phyloP scores from a whole-genome alignment of 169 alveolate genomes.

The Cryptosporidium parvum region DNA sequence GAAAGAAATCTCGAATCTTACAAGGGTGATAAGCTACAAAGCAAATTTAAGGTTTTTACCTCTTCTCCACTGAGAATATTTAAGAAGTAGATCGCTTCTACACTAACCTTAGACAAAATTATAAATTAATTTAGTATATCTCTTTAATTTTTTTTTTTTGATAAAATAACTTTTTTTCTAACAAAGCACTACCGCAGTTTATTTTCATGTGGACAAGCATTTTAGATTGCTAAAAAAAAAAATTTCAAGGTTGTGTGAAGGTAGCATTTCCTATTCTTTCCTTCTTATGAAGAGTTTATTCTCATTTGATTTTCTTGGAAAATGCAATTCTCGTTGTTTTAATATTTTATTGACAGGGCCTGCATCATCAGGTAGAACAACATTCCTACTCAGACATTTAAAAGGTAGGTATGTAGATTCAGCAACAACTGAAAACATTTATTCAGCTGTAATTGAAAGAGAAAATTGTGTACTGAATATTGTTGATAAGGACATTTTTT shows the following conservation, averaged over 20 bases:
- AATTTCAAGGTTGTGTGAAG: neutral
- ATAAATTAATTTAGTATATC: neutral
- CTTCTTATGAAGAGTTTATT: neutral
- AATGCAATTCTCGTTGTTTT: constrained; percentile 25
- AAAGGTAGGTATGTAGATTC: constrained; percentile 72
- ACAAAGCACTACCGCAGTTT: neutral
- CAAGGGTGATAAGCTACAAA: neutral
- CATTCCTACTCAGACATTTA: constrained; percentile 35
- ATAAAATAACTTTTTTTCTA: neutral
- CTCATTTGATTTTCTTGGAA: constrained; percentile 7
- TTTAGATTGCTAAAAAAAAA: neutral
- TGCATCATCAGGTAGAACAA: constrained; percentile 66
- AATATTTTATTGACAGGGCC: constrained; percentile 62
- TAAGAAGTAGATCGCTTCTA: constrained; percentile 11
- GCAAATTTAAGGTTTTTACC: neutral
- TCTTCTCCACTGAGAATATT: constrained; percentile 48
- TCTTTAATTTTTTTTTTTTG: neutral
- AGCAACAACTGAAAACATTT: neutral
- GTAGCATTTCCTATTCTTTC: neutral
- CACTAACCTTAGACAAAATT: neutral
- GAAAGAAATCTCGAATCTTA: constrained; percentile 16
- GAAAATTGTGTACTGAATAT: constrained; percentile 21
- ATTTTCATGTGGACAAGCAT: constrained; percentile 12
- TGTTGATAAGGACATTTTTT: neutral
- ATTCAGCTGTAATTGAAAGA: neutral